Conservation (phyloP, 1,284 basidiomycete species). For the Fomitopsis schrenkii region DNA sequence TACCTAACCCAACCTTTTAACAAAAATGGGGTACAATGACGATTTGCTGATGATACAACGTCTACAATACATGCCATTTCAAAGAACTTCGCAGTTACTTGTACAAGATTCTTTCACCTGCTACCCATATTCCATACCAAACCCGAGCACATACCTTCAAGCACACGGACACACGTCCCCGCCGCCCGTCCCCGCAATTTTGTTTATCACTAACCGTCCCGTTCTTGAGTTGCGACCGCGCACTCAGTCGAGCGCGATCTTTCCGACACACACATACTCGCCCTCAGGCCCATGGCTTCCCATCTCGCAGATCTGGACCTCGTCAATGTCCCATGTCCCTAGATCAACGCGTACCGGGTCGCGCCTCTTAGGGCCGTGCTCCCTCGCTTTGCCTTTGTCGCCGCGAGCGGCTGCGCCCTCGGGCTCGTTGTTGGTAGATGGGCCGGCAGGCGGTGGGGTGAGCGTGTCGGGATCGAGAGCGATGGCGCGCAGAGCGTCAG, state of each 20-base stretch:
- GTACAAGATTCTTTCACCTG: too few species aligned
- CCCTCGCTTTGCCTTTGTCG: neutral
- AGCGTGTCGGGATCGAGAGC: neutral
- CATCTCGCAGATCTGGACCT: slow-evolving; percentile 59
- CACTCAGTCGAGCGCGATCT: slow-evolving; percentile 10
- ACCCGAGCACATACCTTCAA: too few species aligned
- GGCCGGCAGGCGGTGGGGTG: neutral
- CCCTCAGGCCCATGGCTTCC: slow-evolving; percentile 52
- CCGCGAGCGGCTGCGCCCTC: neutral
- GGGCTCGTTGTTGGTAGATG: neutral
- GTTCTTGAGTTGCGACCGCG: too few species aligned
- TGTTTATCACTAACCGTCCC: too few species aligned
- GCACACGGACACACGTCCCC: too few species aligned
- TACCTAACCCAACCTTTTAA: too few species aligned
- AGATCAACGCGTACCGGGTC: slow-evolving; percentile 33
- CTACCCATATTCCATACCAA: too few species aligned
- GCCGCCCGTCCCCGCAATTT: too few species aligned
- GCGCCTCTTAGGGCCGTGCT: neutral
- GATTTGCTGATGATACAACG: too few species aligned
- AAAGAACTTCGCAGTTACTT: too few species aligned
- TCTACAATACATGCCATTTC: too few species aligned
- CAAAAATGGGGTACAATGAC: too few species aligned
- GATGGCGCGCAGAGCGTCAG: slow-evolving; percentile 23
- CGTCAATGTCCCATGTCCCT: slow-evolving; percentile 42
- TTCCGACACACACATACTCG: slow-evolving; percentile 42